Conservation (phyloP, 495 filamentous ascomycete genomes). For the Mycothermus thermophilus region DNA sequence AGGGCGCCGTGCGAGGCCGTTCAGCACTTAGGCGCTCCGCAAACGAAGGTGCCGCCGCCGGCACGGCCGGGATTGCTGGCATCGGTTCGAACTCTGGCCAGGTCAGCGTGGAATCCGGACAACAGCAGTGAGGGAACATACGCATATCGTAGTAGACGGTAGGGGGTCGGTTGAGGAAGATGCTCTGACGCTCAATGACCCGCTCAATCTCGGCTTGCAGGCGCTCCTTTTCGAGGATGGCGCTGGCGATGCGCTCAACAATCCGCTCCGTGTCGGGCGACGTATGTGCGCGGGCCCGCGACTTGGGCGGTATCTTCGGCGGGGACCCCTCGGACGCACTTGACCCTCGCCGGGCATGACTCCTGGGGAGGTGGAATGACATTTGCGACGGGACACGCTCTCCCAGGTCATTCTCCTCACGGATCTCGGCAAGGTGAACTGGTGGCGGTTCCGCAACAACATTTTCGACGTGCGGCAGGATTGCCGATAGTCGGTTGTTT, state of each 20-base stretch:
- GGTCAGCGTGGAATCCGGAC: slow-evolving; percentile 7
- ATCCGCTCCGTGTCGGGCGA: slow-evolving; percentile 27
- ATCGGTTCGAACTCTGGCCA: slow-evolving; percentile 27
- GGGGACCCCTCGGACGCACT: slow-evolving; percentile 12
- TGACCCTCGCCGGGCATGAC: slow-evolving; percentile 22
- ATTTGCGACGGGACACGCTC: slow-evolving; percentile 33
- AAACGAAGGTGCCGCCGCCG: slow-evolving; percentile 35
- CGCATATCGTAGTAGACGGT: slow-evolving; percentile 25
- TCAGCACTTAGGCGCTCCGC: slow-evolving; percentile 34
- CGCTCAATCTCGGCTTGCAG: slow-evolving; percentile 40
- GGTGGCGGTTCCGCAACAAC: slow-evolving; percentile 32
- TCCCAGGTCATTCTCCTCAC: slow-evolving; percentile 19
- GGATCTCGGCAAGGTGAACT: slow-evolving; percentile 25
- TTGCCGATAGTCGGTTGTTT: slow-evolving; percentile 51
- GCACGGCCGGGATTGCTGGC: slow-evolving; percentile 33
- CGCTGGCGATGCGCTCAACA: slow-evolving; percentile 38
- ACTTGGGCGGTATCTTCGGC: slow-evolving; percentile 19
- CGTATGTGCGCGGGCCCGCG: slow-evolving; percentile 20
- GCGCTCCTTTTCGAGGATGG: slow-evolving; percentile 37
- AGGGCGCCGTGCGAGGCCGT: slow-evolving; percentile 24
- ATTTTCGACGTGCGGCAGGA: slow-evolving; percentile 37
- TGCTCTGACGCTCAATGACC: slow-evolving; percentile 38
- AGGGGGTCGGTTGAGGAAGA: slow-evolving; percentile 36
- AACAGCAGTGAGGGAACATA: background rate
- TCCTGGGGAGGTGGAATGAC: slow-evolving; percentile 39